Evolutionary conservation across 2,329 filamentous ascomycete species (phyloP).

Genomic region (Cordyceps tenuipes): DNA sequence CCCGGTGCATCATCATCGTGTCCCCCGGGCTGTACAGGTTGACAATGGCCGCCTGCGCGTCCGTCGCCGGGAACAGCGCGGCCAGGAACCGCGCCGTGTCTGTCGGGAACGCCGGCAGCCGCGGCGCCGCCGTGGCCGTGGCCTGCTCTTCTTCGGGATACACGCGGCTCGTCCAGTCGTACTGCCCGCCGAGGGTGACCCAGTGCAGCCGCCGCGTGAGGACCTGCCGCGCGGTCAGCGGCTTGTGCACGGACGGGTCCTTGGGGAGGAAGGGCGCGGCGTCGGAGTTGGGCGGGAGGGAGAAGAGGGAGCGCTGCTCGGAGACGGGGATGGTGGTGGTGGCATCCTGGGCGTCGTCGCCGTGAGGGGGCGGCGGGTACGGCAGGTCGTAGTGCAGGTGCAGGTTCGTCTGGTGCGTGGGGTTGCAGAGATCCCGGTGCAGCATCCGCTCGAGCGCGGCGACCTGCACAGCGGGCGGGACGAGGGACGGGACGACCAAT

Average conservation of each 20-base stretch:
- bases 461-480: conserved; percentile 62
- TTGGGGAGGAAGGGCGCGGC: conserved; percentile 57
- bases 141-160: conserved; percentile 47
- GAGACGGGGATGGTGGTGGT: conserved; percentile 15
- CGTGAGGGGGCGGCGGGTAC: conserved; percentile 41
- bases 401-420: conserved; percentile 78
- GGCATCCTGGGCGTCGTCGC: no score
- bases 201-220: conserved; percentile 79
- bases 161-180: conserved; percentile 84
- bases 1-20: conserved; percentile 84
- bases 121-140: conserved; percentile 23
- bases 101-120: conserved; percentile 61
- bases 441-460: conserved; percentile 64
- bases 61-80: conserved; percentile 65
- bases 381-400: conserved; percentile 69
- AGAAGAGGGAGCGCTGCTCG: conserved; percentile 44
- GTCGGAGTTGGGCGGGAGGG: conserved; percentile 36
- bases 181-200: conserved; percentile 91
- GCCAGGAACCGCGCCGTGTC: conserved; percentile 64
- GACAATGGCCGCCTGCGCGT: conserved; percentile 82
- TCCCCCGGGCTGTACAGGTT: conserved; percentile 90
- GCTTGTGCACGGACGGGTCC: conserved; percentile 64
- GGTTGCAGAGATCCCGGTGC: conserved; percentile 66
- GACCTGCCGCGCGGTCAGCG: conserved; percentile 60
- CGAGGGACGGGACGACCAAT: conserved; percentile 63